These are phyloP conservation scores for Besnoitia besnoiti DNA, from an alignment of 169 alveolate genomes.

Conservation along the genomic window DNA sequence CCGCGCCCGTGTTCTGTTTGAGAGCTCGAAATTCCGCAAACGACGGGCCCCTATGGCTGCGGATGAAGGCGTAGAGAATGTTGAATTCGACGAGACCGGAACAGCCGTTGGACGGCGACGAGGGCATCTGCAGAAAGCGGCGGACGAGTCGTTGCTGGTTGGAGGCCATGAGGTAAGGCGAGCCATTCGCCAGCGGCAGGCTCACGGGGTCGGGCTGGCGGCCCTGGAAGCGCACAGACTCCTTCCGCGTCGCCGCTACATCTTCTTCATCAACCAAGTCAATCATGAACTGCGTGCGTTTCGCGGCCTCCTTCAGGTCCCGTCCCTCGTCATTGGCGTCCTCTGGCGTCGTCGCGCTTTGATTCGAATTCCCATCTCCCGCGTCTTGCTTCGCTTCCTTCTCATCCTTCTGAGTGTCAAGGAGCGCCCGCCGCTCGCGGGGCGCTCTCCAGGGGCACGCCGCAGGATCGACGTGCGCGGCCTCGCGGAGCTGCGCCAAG, in stretches of 20 bases:
- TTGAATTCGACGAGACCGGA: constrained; percentile 54
- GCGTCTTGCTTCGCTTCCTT: no score
- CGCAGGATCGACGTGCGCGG: no score
- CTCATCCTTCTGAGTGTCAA: no score
- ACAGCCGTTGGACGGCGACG: constrained; percentile 44
- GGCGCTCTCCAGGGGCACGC: no score
- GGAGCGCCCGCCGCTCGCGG: no score
- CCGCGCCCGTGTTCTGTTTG: neutral
- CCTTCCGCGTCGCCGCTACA: constrained; percentile 16
- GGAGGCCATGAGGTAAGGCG: constrained; percentile 33
- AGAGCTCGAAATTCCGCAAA: neutral
- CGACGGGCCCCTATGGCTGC: neutral
- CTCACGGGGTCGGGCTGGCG: constrained; percentile 28
- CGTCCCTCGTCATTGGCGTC: neutral
- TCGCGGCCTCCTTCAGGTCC: neutral
- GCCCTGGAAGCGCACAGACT: constrained; percentile 32
- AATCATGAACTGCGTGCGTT: neutral
- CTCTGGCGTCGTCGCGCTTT: neutral
- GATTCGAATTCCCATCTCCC: neutral
- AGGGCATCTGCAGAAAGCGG: constrained; percentile 51
- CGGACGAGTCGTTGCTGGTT: constrained; percentile 56
- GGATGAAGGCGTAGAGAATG: constrained; percentile 43
- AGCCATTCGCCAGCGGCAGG: constrained; percentile 41
- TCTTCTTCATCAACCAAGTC: neutral
- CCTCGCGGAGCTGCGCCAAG: neutral